Base-by-base conservation (phyloP, 805 yeast species). In the Ogataea pilisensis region DNA sequence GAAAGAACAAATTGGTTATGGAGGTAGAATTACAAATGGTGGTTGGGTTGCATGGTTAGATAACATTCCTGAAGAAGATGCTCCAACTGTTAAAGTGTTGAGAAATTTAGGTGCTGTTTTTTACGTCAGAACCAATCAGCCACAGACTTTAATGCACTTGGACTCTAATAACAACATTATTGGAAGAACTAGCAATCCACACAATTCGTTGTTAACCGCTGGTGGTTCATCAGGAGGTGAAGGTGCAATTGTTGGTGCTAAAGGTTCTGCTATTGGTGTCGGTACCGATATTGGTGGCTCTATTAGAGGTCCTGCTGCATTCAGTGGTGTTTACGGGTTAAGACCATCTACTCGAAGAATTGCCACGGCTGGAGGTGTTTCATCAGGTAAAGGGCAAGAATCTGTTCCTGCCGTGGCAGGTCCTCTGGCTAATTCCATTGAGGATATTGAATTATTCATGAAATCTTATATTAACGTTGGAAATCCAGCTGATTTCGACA, bases 151-250 rank as follows among this genome's bases (percentile, higher is more conserved):
- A 57, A 82, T 82, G 88, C 86, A 81, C 50, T 63, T 78, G 54
- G 83, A 79, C 57, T 74, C 85, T 19, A 64, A 68, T 53, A 79
- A 80, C 58, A 76, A 76, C 61, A 68, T 81, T 53, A 70, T 67
- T 33, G 86, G 85, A 5, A 66, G 77, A 47, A 69, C 84, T 5
- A 66, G 74, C 54, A 81, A 81, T 54, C 76, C 85, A 1, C 62
- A 66, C 60, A 81, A 82, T 49, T 65, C 79, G 29, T 61, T 69
- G 20, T 65, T 80, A 43, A 73, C 83, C 16, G 70, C 83, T 2
- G 87, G 88, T 47, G 88, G 88, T n/a, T 77, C 84, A 1, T 77
- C 85, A 3, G 82, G 84, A 30, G 88, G 88, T 45, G 88, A 81
- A 58, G 85, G 86, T 48, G 78, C 84, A 0, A 57, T 76, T 45